phyloP scores from a whole-genome alignment of 306 rosid species.

The Cucurbita moschata region DNA sequence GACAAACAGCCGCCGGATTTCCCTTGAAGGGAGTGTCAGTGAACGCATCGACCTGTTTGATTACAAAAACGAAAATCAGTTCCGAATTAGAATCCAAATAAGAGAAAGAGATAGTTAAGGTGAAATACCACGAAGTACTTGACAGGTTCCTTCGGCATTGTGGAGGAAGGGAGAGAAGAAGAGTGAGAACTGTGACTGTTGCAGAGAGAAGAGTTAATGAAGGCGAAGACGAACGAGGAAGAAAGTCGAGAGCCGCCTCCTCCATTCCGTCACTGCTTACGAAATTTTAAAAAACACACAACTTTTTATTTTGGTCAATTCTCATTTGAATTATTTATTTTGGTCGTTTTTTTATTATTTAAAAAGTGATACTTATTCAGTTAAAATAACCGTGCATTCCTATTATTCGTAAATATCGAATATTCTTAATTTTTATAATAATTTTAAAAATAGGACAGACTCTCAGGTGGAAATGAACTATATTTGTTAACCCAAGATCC shows the following conservation, averaged over 20 bases:
- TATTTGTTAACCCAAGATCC: no score
- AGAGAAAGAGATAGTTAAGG: background rate
- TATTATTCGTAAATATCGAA: no score
- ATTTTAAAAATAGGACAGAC: no score
- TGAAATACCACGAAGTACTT: slow-evolving; percentile 41
- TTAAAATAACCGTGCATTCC: no score
- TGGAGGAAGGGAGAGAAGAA: background rate
- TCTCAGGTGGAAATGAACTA: no score
- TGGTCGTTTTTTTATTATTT: no score
- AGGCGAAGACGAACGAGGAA: background rate
- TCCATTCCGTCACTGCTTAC: background rate
- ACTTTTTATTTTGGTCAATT: no score
- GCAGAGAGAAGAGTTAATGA: background rate
- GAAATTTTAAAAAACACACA: background rate
- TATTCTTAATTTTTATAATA: no score
- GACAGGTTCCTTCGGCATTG: slow-evolving; percentile 34
- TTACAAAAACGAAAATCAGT: background rate
- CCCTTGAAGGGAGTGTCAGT: slow-evolving; percentile 61
- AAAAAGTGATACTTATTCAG: no score
- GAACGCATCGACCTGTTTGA: slow-evolving; percentile 53
- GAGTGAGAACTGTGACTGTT: background rate
- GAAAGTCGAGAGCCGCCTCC: background rate
- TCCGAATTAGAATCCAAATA: background rate
- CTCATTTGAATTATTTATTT: no score
- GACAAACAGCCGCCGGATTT: slow-evolving; percentile 63